Evolutionary conservation across 768 basidiomycete species (phyloP), one percentile per base, ranked within the genome.

Genomic region (Psilocybe cubensis): DNA sequence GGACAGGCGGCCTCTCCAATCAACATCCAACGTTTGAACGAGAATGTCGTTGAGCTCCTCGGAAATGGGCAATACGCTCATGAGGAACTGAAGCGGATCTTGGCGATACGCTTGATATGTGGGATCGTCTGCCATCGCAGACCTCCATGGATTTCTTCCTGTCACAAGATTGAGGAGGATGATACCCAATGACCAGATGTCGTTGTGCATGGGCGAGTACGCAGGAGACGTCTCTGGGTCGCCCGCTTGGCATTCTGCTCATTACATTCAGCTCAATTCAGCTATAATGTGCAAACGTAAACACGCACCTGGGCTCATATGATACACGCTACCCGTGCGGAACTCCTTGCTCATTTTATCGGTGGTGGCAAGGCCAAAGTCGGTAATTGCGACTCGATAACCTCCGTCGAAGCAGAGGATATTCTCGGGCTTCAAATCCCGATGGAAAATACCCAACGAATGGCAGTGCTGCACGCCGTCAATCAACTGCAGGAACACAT

Each of bases 381-480:
- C 96, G 33, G 95, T 96, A 60, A 98, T 83, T 50, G 92, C 88
- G 51, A 97, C 83, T 49, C 84, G 80, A 62, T 81, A 77, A 46
- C 94, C 95, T 61, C 82, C 74, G 70, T 88, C 82, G 77, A 88
- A 90, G 72, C 94, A 96, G 44, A 98, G 79, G 56, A 97, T 85
- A 70, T 93, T 97, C 77, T 99, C 96, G 4, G 96, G 96, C 79
- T 98, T 99, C 68, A 99, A 77, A 71, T 98, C 96, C 43, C 96
- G 91, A 71, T 98, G 96, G 76, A 92, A 96, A 66, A 99, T 94
- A 43, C 92, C 92, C 46, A 91, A 78, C 18, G 84, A 83, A 72
- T 99, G 96, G 72, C 94, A 95, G 73, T 95, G 91, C 64, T 94
- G 89, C 67, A 98, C 91, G 5, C 94, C 92, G 66, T 96, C 94